Evolutionary conservation across 148 eudicot species (phyloP).

Genomic region (Spergularia marina): DNA sequence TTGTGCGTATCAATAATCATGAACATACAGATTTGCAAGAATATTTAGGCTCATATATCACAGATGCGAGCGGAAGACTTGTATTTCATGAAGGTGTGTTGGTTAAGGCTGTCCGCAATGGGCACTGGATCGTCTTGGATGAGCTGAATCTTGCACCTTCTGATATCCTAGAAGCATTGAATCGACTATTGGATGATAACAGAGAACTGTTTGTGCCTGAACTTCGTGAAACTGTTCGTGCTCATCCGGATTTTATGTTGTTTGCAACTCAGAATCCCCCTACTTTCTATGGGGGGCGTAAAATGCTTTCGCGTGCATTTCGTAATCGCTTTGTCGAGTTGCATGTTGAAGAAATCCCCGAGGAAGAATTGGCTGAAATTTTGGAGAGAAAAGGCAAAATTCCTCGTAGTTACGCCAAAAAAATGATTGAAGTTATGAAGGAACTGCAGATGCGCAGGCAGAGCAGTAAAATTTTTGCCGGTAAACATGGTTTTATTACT

Average conservation of each 20-base stretch:
- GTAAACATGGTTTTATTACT: slow-evolving; percentile 96
- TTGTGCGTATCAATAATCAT: slow-evolving; percentile 93
- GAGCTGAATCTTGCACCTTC: slow-evolving; percentile 98
- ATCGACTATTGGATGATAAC: slow-evolving; percentile 89
- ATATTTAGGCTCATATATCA: slow-evolving; percentile 88
- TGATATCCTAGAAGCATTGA: slow-evolving; percentile 96
- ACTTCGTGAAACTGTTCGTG: slow-evolving; percentile 69
- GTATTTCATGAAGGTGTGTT: slow-evolving; percentile 86
- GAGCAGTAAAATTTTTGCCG: slow-evolving; percentile 90
- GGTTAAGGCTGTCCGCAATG: slow-evolving; percentile 90
- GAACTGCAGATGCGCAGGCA: slow-evolving; percentile 91
- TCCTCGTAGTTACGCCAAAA: slow-evolving; percentile 69
- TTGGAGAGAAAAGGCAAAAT: slow-evolving; percentile 67
- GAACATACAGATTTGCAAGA: slow-evolving; percentile 98
- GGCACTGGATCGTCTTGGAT: slow-evolving; percentile 94
- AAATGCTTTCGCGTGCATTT: slow-evolving; percentile 96
- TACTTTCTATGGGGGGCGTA: slow-evolving; percentile 92
- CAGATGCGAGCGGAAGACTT: slow-evolving; percentile 78
- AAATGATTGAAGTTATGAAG: slow-evolving; percentile 92
- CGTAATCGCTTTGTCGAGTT: slow-evolving; percentile 99
- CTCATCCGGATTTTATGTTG: slow-evolving; percentile 90
- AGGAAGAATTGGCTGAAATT: slow-evolving; percentile 65
- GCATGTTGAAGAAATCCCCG: slow-evolving; percentile 95
- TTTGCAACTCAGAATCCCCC: slow-evolving; percentile 99
- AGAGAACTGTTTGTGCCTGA: slow-evolving; percentile 95